Evolutionary conservation across 2,329 filamentous ascomycete species (phyloP), one percentile per base, ranked within the genome.

Genomic region (Byssoonygena ceratinophila): DNA sequence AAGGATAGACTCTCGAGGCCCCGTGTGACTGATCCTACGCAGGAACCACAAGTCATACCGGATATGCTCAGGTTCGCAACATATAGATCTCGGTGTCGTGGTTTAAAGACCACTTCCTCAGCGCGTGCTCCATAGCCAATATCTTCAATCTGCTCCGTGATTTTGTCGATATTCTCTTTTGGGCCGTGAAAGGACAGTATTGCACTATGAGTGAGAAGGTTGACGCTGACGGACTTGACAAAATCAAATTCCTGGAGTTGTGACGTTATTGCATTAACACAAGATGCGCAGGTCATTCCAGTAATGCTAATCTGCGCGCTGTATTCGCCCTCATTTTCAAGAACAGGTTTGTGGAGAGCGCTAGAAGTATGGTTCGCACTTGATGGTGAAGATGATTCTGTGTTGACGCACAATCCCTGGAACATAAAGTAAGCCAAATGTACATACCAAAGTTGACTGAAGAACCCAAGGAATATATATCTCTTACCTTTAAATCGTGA

Each of bases 211-310:
- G 78, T 77, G 44, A 87, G 74, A 8, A 88, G 71, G 58, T 81
- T 85, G 59, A 88, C 78, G 1, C 71, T 71, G 37, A 79, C 73
- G 4, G 77, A 75, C 46, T 74, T 71, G 23, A 87, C 71, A 71
- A 77, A 83, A 4, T 77, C 72, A 20, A 75, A 67, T 55, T 79
- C 77, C 44, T 77, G 69, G 34, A 88, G 66, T 56, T 78, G 77
- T 5, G 76, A 69, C 11, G 77, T 81, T 58, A 88, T 79, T 36
- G 75, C 73, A 61, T 82, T 82, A 50, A 76, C 75, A 61, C 85
- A 89, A 11, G 82, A 76, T 12, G 81, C 79, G 63, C 85, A 88
- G 3, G 81, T 86, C 84, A 89, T 87, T 49, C 84, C 84, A 25
- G 76, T 79, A 37, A 89, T 75, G 18, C 81, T 70, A 14, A 75